Base-by-base conservation (phyloP, 2,329 filamentous ascomycete species). In the Epichloe hybrida region DNA sequence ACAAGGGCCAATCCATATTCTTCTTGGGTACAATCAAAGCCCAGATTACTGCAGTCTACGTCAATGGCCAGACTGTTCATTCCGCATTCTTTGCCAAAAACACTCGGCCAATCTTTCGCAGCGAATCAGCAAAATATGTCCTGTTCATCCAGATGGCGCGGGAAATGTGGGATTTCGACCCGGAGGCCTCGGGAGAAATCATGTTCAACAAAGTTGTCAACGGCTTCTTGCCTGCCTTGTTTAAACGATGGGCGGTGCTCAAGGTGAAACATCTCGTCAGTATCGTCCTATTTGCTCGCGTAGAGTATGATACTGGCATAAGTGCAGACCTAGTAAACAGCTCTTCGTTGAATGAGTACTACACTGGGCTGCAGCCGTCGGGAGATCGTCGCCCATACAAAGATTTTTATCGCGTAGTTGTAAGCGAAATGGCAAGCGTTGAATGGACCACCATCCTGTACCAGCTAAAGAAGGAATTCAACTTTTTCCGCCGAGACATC, bases 101-200 rank as follows among this genome's bases (percentile, higher is more conserved):
- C 51, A 97, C 93, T 0, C 88, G 91, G 52, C 90, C 93, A 9
- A 88, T 98, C 45, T 97, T 98, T 62, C 84, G 93, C 51, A 97
- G 93, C 69, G 93, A 96, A 66, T 96, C 91, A 13, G 90, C 93
- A 17, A 81, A 90, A 60, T 98, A 93, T 66, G 85, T 95, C 7
- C 74, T 98, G 2, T 95, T 97, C 62, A 88, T 98, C 51, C 93
- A 98, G 65, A 95, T 98, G 87, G 93, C 93, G 11, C 82, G 83
- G 56, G 93, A 98, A 66, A 98, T 98, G 93, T 96, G 94, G 86
- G 89, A 97, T 59, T 96, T 96, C 63, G 94, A 97, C 66, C 84
- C 88, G 0, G 89, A 96, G 65, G 87, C 87, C 5, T 91, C 88
- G 3, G 93, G 93, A 27, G 90, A 97, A 65, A 95, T 97, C 64